Conservation (phyloP, 768 basidiomycete genomes). For the Amanita rubescens region DNA sequence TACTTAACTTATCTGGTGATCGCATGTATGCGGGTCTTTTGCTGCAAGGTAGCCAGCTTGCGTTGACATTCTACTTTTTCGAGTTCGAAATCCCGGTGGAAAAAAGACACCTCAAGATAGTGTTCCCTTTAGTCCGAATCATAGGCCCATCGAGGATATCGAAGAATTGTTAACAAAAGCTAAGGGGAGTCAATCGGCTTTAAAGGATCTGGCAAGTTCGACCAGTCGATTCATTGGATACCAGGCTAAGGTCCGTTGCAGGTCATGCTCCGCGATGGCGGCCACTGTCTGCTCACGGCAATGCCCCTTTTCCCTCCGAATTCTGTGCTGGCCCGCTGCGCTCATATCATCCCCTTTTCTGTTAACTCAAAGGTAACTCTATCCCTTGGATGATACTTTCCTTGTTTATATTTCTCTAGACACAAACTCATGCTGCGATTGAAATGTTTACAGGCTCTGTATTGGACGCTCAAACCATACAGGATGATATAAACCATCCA, state of each 20-base stretch:
- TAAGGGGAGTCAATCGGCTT: neutral
- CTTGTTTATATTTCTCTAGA: neutral
- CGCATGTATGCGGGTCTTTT: too few species aligned
- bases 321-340: conserved; percentile 1
- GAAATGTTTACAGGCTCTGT: conserved; percentile 1
- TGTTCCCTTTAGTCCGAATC: neutral
- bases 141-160: neutral
- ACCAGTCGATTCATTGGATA: neutral
- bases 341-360: conserved; percentile 8
- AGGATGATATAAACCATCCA: conserved; percentile 2
- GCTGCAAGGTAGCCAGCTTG: too few species aligned
- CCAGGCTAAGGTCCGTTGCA: neutral
- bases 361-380: neutral
- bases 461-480: neutral
- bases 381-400: neutral
- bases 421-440: neutral
- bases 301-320: neutral
- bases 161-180: neutral
- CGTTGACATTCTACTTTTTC: too few species aligned
- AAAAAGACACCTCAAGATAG: neutral
- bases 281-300: conserved; percentile 1
- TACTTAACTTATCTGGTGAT: too few species aligned
- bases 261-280: conserved; percentile 3
- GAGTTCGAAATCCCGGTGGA: too few species aligned
- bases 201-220: neutral